Evolutionary conservation across 371 early-diverging fungal genomes (phyloP), one percentile per base, ranked within the genome.

Genomic region (Rhizopus stolonifer): DNA sequence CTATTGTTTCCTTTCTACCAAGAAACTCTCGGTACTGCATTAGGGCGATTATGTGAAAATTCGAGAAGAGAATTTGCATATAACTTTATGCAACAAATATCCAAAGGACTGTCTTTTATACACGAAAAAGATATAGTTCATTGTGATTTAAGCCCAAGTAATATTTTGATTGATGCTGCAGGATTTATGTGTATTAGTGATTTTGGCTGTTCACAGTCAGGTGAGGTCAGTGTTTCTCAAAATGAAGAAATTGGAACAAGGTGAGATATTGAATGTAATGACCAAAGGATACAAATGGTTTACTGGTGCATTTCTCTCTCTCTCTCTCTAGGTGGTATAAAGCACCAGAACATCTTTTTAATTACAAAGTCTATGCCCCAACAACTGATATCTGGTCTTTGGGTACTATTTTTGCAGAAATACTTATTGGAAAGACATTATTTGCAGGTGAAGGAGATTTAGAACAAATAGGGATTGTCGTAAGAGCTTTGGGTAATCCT

Each of bases 121-220:
- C 85, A 87, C 62, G 42, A 52, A 17, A 56, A 80, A 18, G 82
- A 78, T 44, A 81, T 91, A 31, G 72, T 84, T 11, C 92, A 91
- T 49, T 84, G 90, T 26, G 91, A 91, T 55, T 51, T 91, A 31
- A 86, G 85, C 46, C 90, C 87, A 7, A 80, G 81, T 53, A 91
- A 91, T 69, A 82, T 89, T 22, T 46, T 91, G 22, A 54, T 89
- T 13, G 73, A 69, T 22, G 56, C 64, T 4, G 52, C 57, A 17
- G 71, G 80, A 11, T 61, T 70, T 13, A 70, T 91, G 62, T 84
- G 87, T 46, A 83, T 93, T 43, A 81, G 83, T 32, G 95, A 94
- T 64, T 93, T 93, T 82, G 93, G 95, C 2, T 86, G 86, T 42
- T 87, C 91, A 1, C 72, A 72, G 43, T 33, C 47, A 10, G 18